A percentile compares a stretch with the other conserved stretches of the same genome.
These are phyloP conservation scores for Salix caprea DNA, from an alignment of 345 rosid genomes.

Conservation along the genomic window DNA sequence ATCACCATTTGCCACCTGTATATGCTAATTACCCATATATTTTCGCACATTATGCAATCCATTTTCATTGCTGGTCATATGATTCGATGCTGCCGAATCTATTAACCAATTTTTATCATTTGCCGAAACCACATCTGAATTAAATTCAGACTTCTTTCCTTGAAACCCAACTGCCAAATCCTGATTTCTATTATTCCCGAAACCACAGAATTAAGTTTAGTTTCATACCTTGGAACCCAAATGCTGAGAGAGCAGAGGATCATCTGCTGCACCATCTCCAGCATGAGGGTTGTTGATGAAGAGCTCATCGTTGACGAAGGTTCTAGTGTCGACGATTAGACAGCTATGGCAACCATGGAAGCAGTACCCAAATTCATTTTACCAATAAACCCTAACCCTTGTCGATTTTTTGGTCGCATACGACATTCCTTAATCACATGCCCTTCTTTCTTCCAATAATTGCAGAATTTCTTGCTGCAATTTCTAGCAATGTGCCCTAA, in stretches of 20 bases:
- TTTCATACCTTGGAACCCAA: background rate
- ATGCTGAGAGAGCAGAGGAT: background rate
- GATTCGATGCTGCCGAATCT: too few relatives aligned
- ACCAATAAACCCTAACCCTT: background rate
- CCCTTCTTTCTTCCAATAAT: background rate
- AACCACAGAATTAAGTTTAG: background rate
- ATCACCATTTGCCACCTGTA: too few relatives aligned
- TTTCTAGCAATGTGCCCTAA: too few relatives aligned
- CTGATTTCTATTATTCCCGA: background rate
- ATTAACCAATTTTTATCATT: too few relatives aligned
- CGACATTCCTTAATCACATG: background rate
- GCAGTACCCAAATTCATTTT: background rate
- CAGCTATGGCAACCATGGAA: background rate
- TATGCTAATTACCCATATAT: too few relatives aligned
- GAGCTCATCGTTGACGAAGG: too few relatives aligned
- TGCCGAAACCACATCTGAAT: too few relatives aligned
- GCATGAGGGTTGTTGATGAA: background rate
- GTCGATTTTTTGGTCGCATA: background rate
- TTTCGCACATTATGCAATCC: too few relatives aligned
- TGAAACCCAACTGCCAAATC: too few relatives aligned
- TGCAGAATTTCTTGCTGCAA: too few relatives aligned
- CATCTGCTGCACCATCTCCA: background rate
- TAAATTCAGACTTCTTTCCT: too few relatives aligned
- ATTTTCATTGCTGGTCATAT: too few relatives aligned
- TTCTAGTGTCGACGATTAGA: background rate